Evolutionary conservation across 352 stramenopile species (phyloP).

Genomic region (Globisporangium abappressorium): DNA sequence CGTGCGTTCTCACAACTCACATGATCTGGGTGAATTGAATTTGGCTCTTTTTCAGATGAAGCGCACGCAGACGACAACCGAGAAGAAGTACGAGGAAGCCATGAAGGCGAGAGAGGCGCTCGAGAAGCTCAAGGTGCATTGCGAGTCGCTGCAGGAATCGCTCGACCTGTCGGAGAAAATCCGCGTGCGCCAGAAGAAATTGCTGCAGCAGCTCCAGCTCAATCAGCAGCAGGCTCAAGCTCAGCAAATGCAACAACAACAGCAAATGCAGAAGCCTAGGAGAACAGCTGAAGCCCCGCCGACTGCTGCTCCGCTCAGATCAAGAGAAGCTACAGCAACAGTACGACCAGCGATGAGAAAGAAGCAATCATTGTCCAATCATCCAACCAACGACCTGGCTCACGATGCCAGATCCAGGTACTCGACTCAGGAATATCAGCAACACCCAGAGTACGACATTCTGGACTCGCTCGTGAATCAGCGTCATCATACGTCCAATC

Average conservation of each 20-base stretch:
- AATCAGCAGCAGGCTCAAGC: constrained; percentile 20
- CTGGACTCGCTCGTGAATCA: constrained; percentile 34
- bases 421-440: neutral
- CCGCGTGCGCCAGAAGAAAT: constrained; percentile 68
- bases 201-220: constrained; percentile 66
- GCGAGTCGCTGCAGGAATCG: constrained; percentile 72
- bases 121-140: constrained; percentile 71
- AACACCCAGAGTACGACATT: constrained; percentile 27
- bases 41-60: constrained; percentile 28
- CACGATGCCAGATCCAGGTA: constrained; percentile 1
- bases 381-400: neutral
- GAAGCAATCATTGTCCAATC: neutral
- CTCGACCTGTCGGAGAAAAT: constrained; percentile 82
- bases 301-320: neutral
- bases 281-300: neutral
- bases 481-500: neutral
- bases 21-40: neutral
- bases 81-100: constrained; percentile 54
- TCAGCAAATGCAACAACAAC: neutral
- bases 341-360: neutral
- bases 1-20: neutral
- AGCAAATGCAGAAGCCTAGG: constrained; percentile 4
- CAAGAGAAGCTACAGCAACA: neutral
- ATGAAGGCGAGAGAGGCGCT: constrained; percentile 50
- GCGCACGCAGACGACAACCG: constrained; percentile 28